Evolutionary conservation across 192 early-diverging fungal genomes (phyloP).

Genomic region (Coemansia sp.): DNA sequence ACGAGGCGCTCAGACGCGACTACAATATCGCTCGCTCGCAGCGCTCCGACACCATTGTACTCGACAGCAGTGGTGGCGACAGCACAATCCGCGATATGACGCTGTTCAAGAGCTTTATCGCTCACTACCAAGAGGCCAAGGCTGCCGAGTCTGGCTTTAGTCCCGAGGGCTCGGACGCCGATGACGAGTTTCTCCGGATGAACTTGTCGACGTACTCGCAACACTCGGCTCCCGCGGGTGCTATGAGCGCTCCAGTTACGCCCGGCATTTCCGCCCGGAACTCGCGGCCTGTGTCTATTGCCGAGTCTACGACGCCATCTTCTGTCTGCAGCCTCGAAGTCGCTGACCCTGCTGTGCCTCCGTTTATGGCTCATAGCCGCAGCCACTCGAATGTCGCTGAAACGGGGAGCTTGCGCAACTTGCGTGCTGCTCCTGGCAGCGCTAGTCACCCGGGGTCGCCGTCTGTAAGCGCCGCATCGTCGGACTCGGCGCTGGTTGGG

Average conservation of each 20-base stretch:
- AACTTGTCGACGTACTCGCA: slow-evolving; percentile 29
- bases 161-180: slow-evolving; percentile 19
- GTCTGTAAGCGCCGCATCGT: not conserved
- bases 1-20: slow-evolving; percentile 38
- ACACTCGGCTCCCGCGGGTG: not conserved
- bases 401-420: slow-evolving; percentile 43
- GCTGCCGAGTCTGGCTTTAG: not conserved
- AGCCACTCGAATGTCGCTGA: slow-evolving; percentile 44
- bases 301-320: not conserved
- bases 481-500: slow-evolving; percentile 8
- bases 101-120: slow-evolving; percentile 33
- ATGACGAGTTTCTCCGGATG: slow-evolving; percentile 35
- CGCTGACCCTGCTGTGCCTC: not conserved
- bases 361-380: slow-evolving; percentile 26
- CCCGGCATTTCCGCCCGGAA: not conserved
- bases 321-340: not conserved
- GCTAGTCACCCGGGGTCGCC: not conserved
- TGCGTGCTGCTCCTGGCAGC: slow-evolving; percentile 17
- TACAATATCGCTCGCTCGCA: slow-evolving; percentile 50
- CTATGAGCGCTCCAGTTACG: too few species aligned
- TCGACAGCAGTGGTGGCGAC: slow-evolving; percentile 31
- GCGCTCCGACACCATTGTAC: slow-evolving; percentile 15
- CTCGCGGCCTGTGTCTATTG: slow-evolving; percentile 4
- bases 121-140: slow-evolving; percentile 34
- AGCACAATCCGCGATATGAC: slow-evolving; percentile 28